These are phyloP conservation scores for Agroathelia rolfsii DNA, from an alignment of 1,284 basidiomycete genomes.

Conservation along the genomic window DNA sequence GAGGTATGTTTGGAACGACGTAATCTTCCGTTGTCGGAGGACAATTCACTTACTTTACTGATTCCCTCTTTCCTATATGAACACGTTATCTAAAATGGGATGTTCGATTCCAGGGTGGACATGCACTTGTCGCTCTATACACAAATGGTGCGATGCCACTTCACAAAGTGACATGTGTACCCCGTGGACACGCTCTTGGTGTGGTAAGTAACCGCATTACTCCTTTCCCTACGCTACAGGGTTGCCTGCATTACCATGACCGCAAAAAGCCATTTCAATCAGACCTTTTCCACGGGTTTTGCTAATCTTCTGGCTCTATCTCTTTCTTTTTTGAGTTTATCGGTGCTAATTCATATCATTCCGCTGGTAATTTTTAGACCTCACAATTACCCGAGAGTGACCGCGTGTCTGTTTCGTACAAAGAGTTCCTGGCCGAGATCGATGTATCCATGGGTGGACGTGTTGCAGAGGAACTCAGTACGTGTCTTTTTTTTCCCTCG, in stretches of 20 bases:
- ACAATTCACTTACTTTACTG: too few relatives aligned
- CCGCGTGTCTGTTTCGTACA: conserved; percentile 57
- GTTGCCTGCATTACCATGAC: too few relatives aligned
- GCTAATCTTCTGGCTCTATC: too few relatives aligned
- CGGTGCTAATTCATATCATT: too few relatives aligned
- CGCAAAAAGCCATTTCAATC: too few relatives aligned
- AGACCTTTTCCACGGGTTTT: too few relatives aligned
- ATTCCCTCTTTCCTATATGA: conserved; percentile 8
- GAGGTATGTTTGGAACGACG: conserved; percentile 52
- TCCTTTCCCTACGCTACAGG: too few relatives aligned
- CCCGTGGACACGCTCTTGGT: conserved; percentile 86
- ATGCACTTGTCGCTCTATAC: conserved; percentile 84
- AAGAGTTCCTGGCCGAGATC: conserved; percentile 69
- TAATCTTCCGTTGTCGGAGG: too few relatives aligned
- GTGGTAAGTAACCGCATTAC: too few relatives aligned
- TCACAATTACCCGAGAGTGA: conserved; percentile 82
- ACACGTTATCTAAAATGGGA: conserved; percentile 7
- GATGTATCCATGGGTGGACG: conserved; percentile 91
- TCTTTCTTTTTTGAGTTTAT: too few relatives aligned
- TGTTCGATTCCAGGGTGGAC: conserved; percentile 58
- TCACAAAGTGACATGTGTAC: conserved; percentile 94
- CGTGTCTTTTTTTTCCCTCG: conserved; percentile 16
- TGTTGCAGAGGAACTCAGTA: conserved; percentile 85
- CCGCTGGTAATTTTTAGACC: too few relatives aligned
- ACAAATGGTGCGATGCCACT: conserved; percentile 90